A percentile compares a stretch with the other conserved stretches of the same genome.
Evolutionary conservation across 129 eudicot genomes (phyloP).

Genomic region (Flaveria brownii): DNA sequence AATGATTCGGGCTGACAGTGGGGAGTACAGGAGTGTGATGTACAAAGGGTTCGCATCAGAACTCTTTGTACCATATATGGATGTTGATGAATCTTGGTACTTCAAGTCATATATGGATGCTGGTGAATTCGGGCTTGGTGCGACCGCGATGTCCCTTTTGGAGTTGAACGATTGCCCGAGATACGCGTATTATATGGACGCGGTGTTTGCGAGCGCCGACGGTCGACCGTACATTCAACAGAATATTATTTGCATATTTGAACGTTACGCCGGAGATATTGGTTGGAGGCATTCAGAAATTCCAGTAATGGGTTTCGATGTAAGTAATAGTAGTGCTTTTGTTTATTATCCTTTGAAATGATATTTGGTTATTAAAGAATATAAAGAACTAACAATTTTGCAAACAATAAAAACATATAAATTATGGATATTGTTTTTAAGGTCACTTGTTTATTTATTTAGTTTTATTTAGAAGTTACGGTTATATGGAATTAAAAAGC

Average conservation of each 20-base stretch:
- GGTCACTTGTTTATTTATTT: too few relatives aligned
- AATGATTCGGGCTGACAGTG: constrained; percentile 41
- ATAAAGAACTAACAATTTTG: too few relatives aligned
- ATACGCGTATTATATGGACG: constrained; percentile 53
- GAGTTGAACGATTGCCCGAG: constrained; percentile 57
- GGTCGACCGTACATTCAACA: constrained; percentile 44
- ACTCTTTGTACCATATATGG: constrained; percentile 65
- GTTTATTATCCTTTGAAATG: too few relatives aligned
- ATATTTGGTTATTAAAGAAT: too few relatives aligned
- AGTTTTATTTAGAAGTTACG: too few relatives aligned
- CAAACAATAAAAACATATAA: too few relatives aligned
- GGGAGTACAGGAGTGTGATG: constrained; percentile 52
- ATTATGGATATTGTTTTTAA: too few relatives aligned
- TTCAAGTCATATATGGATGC: constrained; percentile 62
- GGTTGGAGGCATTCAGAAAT: constrained; percentile 60
- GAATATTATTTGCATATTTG: constrained; percentile 54
- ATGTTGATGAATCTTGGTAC: constrained; percentile 53
- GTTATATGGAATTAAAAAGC: too few relatives aligned
- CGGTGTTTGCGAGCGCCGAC: constrained; percentile 42
- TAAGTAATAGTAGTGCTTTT: constrained; percentile 14
- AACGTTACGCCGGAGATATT: constrained; percentile 56
- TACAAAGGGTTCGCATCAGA: constrained; percentile 59
- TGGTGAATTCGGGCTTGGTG: constrained; percentile 62
- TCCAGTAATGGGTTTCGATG: constrained; percentile 39
- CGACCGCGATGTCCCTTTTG: constrained; percentile 48